These are phyloP conservation scores for Gossypium raimondii DNA, from an alignment of 345 rosid genomes.

Conservation along the genomic window DNA sequence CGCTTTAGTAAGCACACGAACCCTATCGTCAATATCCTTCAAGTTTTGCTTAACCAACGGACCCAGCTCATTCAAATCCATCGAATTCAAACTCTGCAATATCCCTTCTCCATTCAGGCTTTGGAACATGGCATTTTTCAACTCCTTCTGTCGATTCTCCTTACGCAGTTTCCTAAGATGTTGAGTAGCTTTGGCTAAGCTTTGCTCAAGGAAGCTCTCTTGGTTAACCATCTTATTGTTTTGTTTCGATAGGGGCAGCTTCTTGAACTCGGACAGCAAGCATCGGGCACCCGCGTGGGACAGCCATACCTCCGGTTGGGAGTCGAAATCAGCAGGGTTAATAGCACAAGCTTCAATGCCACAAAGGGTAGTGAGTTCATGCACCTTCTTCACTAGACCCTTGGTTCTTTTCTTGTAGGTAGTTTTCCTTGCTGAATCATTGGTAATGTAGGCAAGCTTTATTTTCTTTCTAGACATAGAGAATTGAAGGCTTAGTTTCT, in stretches of 20 bases:
- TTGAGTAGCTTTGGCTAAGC: constrained; percentile 9
- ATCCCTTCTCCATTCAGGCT: constrained; percentile 11
- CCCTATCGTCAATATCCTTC: no score
- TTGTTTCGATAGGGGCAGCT: no score
- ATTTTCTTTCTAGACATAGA: no score
- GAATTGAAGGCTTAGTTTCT: no score
- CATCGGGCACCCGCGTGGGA: not conserved
- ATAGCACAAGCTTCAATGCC: not conserved
- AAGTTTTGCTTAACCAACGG: constrained; percentile 19
- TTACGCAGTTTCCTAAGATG: not conserved
- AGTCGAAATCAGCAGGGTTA: not conserved
- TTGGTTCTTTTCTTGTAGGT: no score
- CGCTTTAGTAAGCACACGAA: no score
- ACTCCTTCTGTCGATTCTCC: constrained; percentile 15
- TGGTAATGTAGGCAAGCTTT: no score
- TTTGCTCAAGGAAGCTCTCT: no score
- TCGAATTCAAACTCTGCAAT: constrained; percentile 7
- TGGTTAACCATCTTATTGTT: no score
- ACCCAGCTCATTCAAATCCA: constrained; percentile 22
- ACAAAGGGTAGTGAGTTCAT: no score
- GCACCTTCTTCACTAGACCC: no score
- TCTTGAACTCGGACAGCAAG: not conserved
- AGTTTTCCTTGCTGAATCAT: no score
- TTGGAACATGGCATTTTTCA: constrained; percentile 23
- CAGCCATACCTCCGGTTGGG: constrained; percentile 11